Evolutionary conservation across 768 basidiomycete genomes (phyloP), one percentile per base, ranked within the genome.

Genomic region (Boletus rufocinnamomeus): DNA sequence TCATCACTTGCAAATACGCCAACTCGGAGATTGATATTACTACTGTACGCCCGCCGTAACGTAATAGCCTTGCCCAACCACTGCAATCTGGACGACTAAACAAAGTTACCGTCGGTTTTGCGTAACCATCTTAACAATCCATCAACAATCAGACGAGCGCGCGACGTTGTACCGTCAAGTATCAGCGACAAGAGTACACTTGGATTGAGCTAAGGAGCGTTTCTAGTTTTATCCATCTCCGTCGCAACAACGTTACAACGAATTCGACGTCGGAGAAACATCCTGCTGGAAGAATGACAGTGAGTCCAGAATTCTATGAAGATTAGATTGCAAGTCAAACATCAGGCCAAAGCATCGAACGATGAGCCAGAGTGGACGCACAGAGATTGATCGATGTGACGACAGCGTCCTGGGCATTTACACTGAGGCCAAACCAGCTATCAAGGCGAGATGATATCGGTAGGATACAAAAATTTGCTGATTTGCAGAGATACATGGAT

Each of bases 381-480:
- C 69, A 64, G 27, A 57, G 38, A 44, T 38, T 56, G 46, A 50
- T 60, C 34, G 49, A 57, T 61, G 25, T n/a, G n/a, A 53, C 34
- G 25, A 60, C 35, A 41, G 50, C 27, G 38, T 52, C 43, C 41
- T 37, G 30, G 30, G 47, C 25, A 45, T 49, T 54, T 54, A 45
- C 40, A 49, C 38, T 30, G 52, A 47, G 47, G 25, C 49, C 48
- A 44, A 57, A 44, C 43, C 32, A 32, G 47, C 45, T 21, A 45
- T 59, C 53, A 44, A 57, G 56, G 34, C 28, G 48, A 43, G 52
- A 45, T 30, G 37, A 46, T 43, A 56, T 48, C 48, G 56, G n/a
- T 57, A 44, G 56, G 44, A 56, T 69, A 66, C 68, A 65, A 50
- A 37, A 54, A 43, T 30, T 51, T 43, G 52, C 58, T 51, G 60